Evolutionary conservation across 169 alveolate genomes (phyloP).

Genomic region (Toxoplasma gondii): DNA sequence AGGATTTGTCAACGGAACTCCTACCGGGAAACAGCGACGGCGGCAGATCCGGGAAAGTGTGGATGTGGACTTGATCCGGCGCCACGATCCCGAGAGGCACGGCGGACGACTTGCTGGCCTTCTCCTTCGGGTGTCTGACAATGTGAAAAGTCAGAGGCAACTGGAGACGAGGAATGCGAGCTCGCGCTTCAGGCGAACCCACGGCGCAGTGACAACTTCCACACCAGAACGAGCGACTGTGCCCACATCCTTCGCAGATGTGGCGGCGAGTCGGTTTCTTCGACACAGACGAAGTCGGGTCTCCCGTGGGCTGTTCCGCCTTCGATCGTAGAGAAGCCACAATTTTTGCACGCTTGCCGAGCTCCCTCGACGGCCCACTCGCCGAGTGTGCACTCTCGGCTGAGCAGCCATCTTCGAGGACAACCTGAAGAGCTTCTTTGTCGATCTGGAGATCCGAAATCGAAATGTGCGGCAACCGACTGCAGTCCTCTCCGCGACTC

Average conservation of each 20-base stretch:
- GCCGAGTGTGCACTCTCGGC: not conserved
- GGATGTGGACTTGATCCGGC: not conserved
- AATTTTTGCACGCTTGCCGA: not conserved
- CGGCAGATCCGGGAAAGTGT: not conserved
- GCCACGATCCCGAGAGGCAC: constrained; percentile 8
- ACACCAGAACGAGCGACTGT: constrained; percentile 20
- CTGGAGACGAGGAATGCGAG: not conserved
- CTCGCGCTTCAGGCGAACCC: not conserved
- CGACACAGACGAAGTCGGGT: not conserved
- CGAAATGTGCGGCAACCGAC: not conserved
- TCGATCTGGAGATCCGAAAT: not conserved
- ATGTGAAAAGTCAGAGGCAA: not conserved
- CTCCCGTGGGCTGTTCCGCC: no score
- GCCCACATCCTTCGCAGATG: constrained; percentile 28
- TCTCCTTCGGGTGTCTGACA: constrained; percentile 19
- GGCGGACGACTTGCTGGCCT: constrained; percentile 22
- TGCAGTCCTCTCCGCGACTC: not conserved
- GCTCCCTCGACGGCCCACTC: not conserved
- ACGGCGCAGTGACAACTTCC: constrained; percentile 21
- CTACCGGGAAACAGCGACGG: not conserved
- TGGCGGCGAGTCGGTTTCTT: not conserved
- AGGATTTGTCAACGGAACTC: not conserved
- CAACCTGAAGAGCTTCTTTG: not conserved
- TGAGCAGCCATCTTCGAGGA: not conserved
- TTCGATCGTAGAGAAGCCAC: no score